Base-by-base conservation (phyloP, 257 asterid species). In the Primulina huaijiensis region DNA sequence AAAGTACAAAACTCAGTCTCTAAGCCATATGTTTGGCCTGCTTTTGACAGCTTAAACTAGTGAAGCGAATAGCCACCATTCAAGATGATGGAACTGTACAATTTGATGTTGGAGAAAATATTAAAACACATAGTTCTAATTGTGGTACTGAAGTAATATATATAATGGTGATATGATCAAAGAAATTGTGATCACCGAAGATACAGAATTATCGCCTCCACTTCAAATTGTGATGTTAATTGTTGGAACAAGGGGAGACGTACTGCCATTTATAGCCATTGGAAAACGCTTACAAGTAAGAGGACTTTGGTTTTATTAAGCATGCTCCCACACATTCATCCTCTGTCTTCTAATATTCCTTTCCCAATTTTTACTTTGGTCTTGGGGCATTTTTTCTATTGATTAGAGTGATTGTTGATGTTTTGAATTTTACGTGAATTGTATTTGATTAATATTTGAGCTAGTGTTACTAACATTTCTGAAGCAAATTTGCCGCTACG, bases 241-340 rank as follows among this genome's bases (percentile, higher is more conserved):
- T n/a, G n/a, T n/a, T n/a, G n/a, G n/a, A n/a, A n/a, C n/a, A n/a
- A n/a, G n/a, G n/a, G n/a, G n/a, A n/a, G n/a, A n/a, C n/a, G n/a
- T n/a, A n/a, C n/a, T n/a, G n/a, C n/a, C n/a, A n/a, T n/a, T n/a
- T n/a, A n/a, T n/a, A n/a, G n/a, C n/a, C n/a, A n/a, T 89, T 59
- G 97, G 97, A 52, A 89, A 89, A 78, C 80, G 86, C 64, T 79
- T 91, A 74, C 95, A 91, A 91, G 96, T 91, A 71, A 40, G 43
- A 46, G 7, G 56, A 58, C 17, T 38, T 59, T 10, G 57, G 33
- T 61, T 40, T 53, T 58, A 7, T 27, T 35, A 23, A 29, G 56
- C 30, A 7, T 29, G 50, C 33, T 5, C n/a, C 16, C 4, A n/a
- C 27, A 68, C 34, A 67, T 7, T 31, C 52, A 38, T 20, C 40